These are phyloP conservation scores for Euphorbia schlechtendalii DNA, from an alignment of 441 rosid species.

Conservation along the genomic window DNA sequence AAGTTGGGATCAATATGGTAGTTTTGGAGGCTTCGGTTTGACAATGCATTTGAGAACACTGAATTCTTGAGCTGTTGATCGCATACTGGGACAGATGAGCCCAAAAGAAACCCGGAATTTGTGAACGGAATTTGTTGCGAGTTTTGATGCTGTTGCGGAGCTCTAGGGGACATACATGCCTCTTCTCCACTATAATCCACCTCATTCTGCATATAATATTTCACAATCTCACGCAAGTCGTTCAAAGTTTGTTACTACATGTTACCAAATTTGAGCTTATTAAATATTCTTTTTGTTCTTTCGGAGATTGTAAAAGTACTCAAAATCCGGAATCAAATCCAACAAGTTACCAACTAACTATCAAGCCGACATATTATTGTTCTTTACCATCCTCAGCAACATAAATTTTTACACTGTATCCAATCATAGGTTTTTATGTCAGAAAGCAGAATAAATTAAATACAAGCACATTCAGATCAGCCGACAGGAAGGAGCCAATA, in stretches of 20 bases:
- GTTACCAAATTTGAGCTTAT: too few relatives aligned
- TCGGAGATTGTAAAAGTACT: background rate
- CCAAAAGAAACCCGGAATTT: constrained; percentile 41
- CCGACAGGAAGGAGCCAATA: background rate
- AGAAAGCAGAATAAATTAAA: too few relatives aligned
- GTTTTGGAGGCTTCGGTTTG: constrained; percentile 79
- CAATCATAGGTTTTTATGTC: too few relatives aligned
- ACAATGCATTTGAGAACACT: constrained; percentile 84
- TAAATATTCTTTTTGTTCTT: background rate
- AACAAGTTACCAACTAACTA: too few relatives aligned
- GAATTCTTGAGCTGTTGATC: constrained; percentile 73
- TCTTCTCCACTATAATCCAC: constrained; percentile 40
- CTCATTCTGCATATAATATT: constrained; percentile 48
- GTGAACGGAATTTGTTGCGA: constrained; percentile 37
- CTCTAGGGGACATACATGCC: constrained; percentile 48
- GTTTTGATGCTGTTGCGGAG: constrained; percentile 42
- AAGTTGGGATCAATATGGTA: constrained; percentile 44
- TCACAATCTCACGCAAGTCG: background rate
- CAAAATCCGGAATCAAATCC: background rate
- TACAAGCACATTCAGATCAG: background rate
- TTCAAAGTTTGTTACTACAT: background rate
- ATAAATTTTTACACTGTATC: too few relatives aligned
- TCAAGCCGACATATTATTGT: too few relatives aligned
- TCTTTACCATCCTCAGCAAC: too few relatives aligned
- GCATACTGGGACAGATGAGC: constrained; percentile 36